These are phyloP conservation scores for Triglochin maritima DNA, from an alignment of 106 monocot genomes.

Conservation along the genomic window DNA sequence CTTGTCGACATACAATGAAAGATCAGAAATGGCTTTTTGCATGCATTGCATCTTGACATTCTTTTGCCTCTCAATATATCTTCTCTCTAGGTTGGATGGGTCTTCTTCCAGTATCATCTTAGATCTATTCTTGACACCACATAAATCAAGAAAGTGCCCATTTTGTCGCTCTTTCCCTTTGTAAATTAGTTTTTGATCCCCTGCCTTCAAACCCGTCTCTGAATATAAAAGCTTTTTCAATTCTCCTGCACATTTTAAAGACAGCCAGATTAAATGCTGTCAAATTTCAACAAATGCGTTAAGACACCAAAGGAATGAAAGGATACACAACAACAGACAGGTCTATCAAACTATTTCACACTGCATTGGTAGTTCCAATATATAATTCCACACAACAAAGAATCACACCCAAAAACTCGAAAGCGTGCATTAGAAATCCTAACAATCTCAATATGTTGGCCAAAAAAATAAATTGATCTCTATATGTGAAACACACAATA, in stretches of 20 bases:
- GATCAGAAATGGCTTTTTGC: conserved; percentile 38
- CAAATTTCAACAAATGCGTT: no score
- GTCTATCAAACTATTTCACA: no score
- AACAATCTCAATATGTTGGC: no score
- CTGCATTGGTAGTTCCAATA: no score
- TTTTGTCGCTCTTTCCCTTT: conserved; percentile 52
- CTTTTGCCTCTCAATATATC: conserved; percentile 46
- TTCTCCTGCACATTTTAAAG: conserved; percentile 31
- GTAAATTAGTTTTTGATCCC: conserved; percentile 56
- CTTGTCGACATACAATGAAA: conserved; percentile 65
- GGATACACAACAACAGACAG: no score
- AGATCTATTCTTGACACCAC: conserved; percentile 61
- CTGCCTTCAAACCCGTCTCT: conserved; percentile 40
- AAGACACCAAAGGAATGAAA: no score
- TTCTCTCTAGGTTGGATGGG: conserved; percentile 42
- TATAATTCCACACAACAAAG: no score
- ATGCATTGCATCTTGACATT: conserved; percentile 42
- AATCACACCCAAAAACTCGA: no score
- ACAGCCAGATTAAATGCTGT: no score
- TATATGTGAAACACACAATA: no score
- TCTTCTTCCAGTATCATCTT: conserved; percentile 60
- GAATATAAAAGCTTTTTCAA: conserved; percentile 54
- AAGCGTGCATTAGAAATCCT: no score
- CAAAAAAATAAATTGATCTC: no score
- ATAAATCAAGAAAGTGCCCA: conserved; percentile 46